A percentile compares a stretch with the other conserved stretches of the same genome.
These are phyloP conservation scores for Zalaria sp. DNA, from an alignment of 2,329 filamentous ascomycete species.

Conservation along the genomic window DNA sequence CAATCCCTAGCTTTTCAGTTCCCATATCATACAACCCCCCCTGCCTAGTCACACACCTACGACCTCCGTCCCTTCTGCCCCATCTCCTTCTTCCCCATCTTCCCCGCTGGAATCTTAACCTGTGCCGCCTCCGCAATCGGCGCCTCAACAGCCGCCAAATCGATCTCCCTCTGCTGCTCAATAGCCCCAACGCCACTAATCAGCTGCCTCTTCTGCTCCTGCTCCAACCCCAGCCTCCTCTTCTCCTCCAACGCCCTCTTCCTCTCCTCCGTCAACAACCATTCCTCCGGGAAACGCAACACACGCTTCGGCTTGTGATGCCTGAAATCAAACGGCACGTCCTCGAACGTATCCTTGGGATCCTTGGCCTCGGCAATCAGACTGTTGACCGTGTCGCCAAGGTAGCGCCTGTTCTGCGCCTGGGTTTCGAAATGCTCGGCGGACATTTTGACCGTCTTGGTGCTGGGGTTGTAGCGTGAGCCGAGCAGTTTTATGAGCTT, in stretches of 20 bases:
- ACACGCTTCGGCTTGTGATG: conserved; percentile 60
- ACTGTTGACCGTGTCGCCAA: conserved; percentile 62
- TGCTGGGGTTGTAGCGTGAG: conserved; percentile 73
- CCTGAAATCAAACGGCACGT: conserved; percentile 77
- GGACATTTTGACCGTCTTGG: conserved; percentile 72
- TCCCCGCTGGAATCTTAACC: conserved; percentile 13
- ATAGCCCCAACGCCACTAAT: conserved; percentile 7
- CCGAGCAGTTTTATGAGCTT: conserved; percentile 86
- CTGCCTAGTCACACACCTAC: not conserved
- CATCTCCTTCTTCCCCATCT: conserved; percentile 16
- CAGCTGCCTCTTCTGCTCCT: conserved; percentile 37
- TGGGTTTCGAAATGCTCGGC: conserved; percentile 72
- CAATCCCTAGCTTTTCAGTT: no score
- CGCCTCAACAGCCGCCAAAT: conserved; percentile 11
- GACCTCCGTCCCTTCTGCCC: conserved; percentile 6
- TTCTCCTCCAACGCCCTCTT: conserved; percentile 48
- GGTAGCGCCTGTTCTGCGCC: conserved; percentile 93
- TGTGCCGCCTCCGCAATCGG: conserved; percentile 18
- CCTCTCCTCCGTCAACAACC: conserved; percentile 63
- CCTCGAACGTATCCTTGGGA: conserved; percentile 64
- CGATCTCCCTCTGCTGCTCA: conserved; percentile 9
- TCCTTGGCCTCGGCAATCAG: conserved; percentile 65
- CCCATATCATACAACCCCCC: no score
- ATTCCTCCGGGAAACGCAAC: conserved; percentile 64
- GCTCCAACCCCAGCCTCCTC: conserved; percentile 36